A percentile compares a stretch with the other conserved stretches of the same genome.
Evolutionary conservation across 2,329 filamentous ascomycete species (phyloP).

Genomic region (Aspergillus pseudonomiae): DNA sequence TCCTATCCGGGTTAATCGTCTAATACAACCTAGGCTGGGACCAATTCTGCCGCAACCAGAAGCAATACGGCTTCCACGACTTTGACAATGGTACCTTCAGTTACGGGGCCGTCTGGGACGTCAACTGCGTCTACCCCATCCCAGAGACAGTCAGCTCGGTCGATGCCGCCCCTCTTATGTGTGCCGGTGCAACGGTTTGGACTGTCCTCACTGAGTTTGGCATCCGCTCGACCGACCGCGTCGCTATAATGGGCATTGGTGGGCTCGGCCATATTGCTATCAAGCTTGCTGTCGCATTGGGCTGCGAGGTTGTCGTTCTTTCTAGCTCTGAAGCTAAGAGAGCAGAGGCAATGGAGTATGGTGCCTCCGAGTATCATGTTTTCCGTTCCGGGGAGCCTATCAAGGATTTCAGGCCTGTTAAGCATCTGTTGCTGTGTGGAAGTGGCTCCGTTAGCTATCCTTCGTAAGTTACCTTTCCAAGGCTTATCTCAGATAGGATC

Average conservation of each 20-base stretch:
- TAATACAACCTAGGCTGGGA: slow-evolving; percentile 17
- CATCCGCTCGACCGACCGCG: slow-evolving; percentile 67
- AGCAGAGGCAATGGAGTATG: slow-evolving; percentile 45
- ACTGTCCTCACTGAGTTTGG: slow-evolving; percentile 62
- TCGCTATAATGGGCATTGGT: slow-evolving; percentile 70
- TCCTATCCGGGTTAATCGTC: rapidly evolving
- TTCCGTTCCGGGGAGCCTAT: slow-evolving; percentile 6
- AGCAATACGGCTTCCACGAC: slow-evolving; percentile 31
- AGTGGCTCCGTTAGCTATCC: slow-evolving; percentile 15
- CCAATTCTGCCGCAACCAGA: slow-evolving; percentile 27
- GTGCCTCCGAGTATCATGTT: slow-evolving; percentile 63
- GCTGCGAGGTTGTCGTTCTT: slow-evolving; percentile 54
- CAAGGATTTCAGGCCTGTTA: slow-evolving; percentile 15
- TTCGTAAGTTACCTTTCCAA: slow-evolving; percentile 10
- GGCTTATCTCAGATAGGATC: too few relatives aligned
- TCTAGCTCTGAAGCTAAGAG: slow-evolving; percentile 25
- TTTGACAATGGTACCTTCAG: slow-evolving; percentile 37
- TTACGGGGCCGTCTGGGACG: slow-evolving; percentile 33
- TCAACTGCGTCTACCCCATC: slow-evolving; percentile 22
- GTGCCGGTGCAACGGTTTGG: slow-evolving; percentile 42
- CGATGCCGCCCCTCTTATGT: slow-evolving; percentile 36
- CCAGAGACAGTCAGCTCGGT: slow-evolving; percentile 27
- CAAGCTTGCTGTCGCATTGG: slow-evolving; percentile 69
- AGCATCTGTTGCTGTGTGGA: slow-evolving; percentile 22
- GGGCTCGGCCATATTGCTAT: slow-evolving; percentile 72